Evolutionary conservation across 306 rosid species (phyloP), one percentile per base, ranked within the genome.

Genomic region (Vicia sativa): DNA sequence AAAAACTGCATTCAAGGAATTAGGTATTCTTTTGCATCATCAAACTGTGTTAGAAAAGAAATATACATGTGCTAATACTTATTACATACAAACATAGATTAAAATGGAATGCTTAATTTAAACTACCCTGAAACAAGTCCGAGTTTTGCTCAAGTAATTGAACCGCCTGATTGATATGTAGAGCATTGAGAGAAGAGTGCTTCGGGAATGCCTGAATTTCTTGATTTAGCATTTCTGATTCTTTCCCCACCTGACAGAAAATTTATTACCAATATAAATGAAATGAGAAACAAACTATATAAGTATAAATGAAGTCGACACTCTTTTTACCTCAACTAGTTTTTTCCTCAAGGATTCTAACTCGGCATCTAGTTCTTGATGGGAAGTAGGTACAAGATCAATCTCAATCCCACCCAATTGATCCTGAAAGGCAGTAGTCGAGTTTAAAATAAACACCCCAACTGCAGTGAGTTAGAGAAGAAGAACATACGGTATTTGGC

Each of bases 51-150:
- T n/a, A n/a, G n/a, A n/a, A n/a, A n/a, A n/a, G 53, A 63, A 79
- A 46, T 4, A 57, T 31, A 48, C 53, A 37, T 18, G 52, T 45
- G 57, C 18, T 25, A 54, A 25, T 23, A 25, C 60, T 11, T 15
- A 18, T 10, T 29, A 55, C 65, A 63, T 21, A 23, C 52, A 62
- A 8, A 25, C 65, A 34, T 28, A 60, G 9, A 38, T 3, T 5
- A 13, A 53, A 75, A 49, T 34, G 21, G 15, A 42, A 34, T 25
- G 15, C 45, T 76, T 43, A 35, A 48, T 45, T 62, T 37, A 72
- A 62, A 44, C 81, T 87, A 90, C 98, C 98, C 61, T 87, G 82
- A 74, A 87, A 87, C 78, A 86, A 60, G 80, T 85, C 96, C 10
- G 70, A 39, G 61, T 67, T 78, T 19, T 72, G 61, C 71, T 72